These are phyloP conservation scores for Margaritispora aquatica DNA, from an alignment of 495 filamentous ascomycete genomes.

Conservation along the genomic window DNA sequence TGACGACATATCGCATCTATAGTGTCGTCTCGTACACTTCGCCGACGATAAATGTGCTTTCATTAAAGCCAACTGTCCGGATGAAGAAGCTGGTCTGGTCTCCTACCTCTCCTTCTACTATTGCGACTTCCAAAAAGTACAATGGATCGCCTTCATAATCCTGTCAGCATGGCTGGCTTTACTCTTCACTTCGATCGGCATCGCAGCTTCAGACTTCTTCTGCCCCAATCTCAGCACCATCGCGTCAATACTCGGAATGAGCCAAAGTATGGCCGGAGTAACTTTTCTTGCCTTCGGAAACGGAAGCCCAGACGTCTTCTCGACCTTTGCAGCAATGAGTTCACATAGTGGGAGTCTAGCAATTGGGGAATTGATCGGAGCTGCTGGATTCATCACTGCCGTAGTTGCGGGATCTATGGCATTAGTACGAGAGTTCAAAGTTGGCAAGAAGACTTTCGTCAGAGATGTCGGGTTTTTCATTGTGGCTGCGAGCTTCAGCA, in stretches of 20 bases:
- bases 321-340: slow-evolving; percentile 95
- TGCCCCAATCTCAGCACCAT: slow-evolving; percentile 95
- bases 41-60: slow-evolving; percentile 72
- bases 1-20: background rate
- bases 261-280: slow-evolving; percentile 92
- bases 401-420: slow-evolving; percentile 99
- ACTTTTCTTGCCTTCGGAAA: slow-evolving; percentile 98
- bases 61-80: slow-evolving; percentile 71
- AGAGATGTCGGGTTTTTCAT: slow-evolving; percentile 94
- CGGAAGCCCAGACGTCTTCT: slow-evolving; percentile 98
- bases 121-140: slow-evolving; percentile 63
- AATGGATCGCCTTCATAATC: slow-evolving; percentile 70
- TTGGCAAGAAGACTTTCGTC: slow-evolving; percentile 81
- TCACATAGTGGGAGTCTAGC: slow-evolving; percentile 94
- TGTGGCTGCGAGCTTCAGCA: slow-evolving; percentile 77
- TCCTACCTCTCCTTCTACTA: slow-evolving; percentile 92
- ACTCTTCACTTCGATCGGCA: slow-evolving; percentile 96
- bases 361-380: slow-evolving; percentile 91
- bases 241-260: slow-evolving; percentile 79
- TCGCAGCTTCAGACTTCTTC: slow-evolving; percentile 96
- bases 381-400: slow-evolving; percentile 92
- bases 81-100: slow-evolving; percentile 84
- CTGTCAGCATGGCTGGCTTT: slow-evolving; percentile 80
- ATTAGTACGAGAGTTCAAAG: slow-evolving; percentile 84
- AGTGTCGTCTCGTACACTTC: slow-evolving; percentile 79